Evolutionary conservation across 2,329 filamentous ascomycete genomes (phyloP).

Genomic region (Neocatenulostroma microsporum): DNA sequence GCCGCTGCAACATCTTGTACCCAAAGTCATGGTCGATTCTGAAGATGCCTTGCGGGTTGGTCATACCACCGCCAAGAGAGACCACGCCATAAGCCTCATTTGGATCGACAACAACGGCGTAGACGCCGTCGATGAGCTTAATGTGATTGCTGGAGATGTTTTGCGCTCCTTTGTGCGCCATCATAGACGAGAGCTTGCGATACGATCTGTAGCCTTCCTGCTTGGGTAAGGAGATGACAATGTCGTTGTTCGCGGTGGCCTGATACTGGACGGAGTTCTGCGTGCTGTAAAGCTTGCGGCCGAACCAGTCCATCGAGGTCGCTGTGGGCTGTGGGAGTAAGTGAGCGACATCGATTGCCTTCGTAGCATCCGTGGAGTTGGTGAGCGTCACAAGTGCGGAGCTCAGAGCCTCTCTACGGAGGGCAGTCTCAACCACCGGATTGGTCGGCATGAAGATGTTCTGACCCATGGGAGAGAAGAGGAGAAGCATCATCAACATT

Average conservation of each 20-base stretch:
- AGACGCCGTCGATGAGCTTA: conserved; percentile 25
- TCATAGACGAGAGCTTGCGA: background rate
- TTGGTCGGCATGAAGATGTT: background rate
- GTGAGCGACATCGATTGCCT: conserved; percentile 19
- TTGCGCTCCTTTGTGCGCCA: conserved; percentile 4
- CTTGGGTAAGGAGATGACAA: conserved; percentile 22
- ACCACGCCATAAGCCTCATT: conserved; percentile 22
- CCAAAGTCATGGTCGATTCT: conserved; percentile 22
- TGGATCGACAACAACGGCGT: conserved; percentile 19
- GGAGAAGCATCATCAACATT: too few species aligned
- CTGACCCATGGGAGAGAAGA: too few species aligned
- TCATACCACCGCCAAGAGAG: conserved; percentile 16
- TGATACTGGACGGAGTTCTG: conserved; percentile 12
- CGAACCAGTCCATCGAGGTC: conserved; percentile 8
- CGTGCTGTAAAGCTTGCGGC: conserved; percentile 3
- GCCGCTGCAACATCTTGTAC: conserved; percentile 16
- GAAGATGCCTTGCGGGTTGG: conserved; percentile 15
- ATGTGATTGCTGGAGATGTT: conserved; percentile 16
- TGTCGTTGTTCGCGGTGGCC: conserved; percentile 16
- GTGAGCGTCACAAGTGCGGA: conserved; percentile 17
- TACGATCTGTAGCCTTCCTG: background rate
- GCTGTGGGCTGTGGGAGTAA: conserved; percentile 18
- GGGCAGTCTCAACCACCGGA: background rate
- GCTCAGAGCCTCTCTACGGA: conserved; percentile 16
- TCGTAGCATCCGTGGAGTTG: conserved; percentile 12